Conservation (phyloP, 192 early-diverging fungal genomes). For the Linnemannia exigua region DNA sequence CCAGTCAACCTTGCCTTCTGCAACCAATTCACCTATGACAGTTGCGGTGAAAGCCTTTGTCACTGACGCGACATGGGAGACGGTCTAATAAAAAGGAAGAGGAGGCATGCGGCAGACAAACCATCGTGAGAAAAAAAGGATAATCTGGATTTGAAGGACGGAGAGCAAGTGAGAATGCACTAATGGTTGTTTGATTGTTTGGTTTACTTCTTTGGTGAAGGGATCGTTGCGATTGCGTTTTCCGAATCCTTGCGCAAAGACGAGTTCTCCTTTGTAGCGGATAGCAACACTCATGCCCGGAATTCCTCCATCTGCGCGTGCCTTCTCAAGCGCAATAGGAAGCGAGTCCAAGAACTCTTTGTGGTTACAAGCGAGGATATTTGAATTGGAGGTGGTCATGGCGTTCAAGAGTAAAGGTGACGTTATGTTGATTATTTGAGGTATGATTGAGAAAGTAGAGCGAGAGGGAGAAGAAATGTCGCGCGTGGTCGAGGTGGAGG, state of each 20-base stretch:
- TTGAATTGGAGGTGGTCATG: neutral
- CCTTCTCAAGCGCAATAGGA: neutral
- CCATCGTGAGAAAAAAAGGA: too few species aligned
- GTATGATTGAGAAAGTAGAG: too few species aligned
- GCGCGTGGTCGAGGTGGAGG: too few species aligned
- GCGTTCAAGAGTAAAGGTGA: too few species aligned
- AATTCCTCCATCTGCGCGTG: neutral
- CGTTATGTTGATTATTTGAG: too few species aligned
- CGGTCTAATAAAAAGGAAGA: neutral
- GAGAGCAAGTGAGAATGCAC: neutral
- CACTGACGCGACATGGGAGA: slow-evolving; percentile 14
- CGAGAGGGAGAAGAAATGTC: too few species aligned
- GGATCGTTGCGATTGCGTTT: slow-evolving; percentile 13
- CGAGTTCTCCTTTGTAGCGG: slow-evolving; percentile 2
- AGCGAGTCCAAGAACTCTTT: neutral
- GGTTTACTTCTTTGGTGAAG: slow-evolving; percentile 35
- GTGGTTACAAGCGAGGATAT: too few species aligned
- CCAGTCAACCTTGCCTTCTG: slow-evolving; percentile 25
- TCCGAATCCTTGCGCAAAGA: slow-evolving; percentile 14
- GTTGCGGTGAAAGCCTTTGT: slow-evolving; percentile 29
- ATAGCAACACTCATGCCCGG: slow-evolving; percentile 9
- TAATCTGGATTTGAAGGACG: too few species aligned
- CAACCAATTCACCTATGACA: slow-evolving; percentile 21
- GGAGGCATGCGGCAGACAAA: too few species aligned
- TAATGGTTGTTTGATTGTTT: too few species aligned